phyloP scores from a whole-genome alignment of 257 asterid genomes.

The Plantago ovata region DNA sequence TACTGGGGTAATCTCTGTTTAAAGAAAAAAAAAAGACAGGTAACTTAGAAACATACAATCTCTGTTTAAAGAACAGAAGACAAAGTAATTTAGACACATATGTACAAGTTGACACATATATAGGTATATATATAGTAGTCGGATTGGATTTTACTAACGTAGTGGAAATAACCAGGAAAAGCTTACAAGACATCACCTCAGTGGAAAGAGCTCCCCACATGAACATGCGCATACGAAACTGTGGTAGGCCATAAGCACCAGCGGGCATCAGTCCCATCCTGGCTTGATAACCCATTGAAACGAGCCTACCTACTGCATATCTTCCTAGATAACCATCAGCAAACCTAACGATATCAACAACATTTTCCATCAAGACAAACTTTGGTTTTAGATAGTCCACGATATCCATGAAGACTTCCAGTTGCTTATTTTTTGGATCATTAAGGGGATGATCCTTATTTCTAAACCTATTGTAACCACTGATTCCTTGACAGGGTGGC shows the following conservation, averaged over 20 bases:
- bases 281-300: conserved; percentile 66
- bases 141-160: not conserved
- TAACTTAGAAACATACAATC: conserved; percentile 12
- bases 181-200: conserved; percentile 39
- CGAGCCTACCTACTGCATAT: conserved; percentile 65
- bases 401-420: conserved; percentile 63
- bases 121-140: not conserved
- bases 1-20: conserved; percentile 67
- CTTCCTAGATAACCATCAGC: conserved; percentile 63
- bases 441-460: conserved; percentile 43
- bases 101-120: not conserved
- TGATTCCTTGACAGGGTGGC: conserved; percentile 94
- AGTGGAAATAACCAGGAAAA: not conserved
- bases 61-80: conserved; percentile 30
- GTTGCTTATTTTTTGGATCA: conserved; percentile 62
- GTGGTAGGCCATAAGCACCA: conserved; percentile 87
- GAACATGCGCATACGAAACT: conserved; percentile 70
- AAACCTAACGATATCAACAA: conserved; percentile 67
- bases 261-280: conserved; percentile 86
- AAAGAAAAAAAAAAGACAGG: not conserved
- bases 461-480: conserved; percentile 77
- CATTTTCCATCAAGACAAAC: conserved; percentile 83
- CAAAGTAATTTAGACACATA: not conserved
- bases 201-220: conserved; percentile 77
- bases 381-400: conserved; percentile 54